Base-by-base conservation (phyloP, 2,329 filamentous ascomycete species). In the Monosporascus sp. region DNA sequence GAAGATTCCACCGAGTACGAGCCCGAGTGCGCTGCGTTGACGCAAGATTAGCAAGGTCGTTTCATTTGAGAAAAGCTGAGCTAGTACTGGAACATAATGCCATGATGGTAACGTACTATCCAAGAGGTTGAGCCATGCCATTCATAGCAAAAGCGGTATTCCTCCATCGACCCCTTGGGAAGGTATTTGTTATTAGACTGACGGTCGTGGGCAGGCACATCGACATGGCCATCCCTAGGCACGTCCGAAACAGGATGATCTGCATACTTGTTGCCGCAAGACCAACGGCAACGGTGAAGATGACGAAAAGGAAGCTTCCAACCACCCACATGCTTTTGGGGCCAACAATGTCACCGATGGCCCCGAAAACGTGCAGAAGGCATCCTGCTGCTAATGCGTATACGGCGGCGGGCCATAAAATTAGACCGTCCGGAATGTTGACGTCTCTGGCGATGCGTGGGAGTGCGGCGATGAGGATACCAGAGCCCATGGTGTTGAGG, bases 1-100 rank as follows among this genome's bases (percentile, higher is more conserved):
- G 51, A 81, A 72, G 5, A 81, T 63, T 19, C 78, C 78, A 6
- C 76, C 77, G 0, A 80, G 66, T 0, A 81, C 74, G 2, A 81
- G 58, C 0, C 78, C 78, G 0, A 78, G 54, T 0, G 76, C 74
- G 47, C 78, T 80, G 0, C 78, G 77, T 1, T 80, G 54, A 0
- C 77, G 73, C 40, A 24, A 22, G 16, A 27, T 17, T 16, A 48
- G 20, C 27, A 19, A 48, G 46, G 17, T 19, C 14, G 9, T 35
- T 35, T 35, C 31, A 35, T 35, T 14, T 5, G 31, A 35, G 27
- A 35, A 35, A 35, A 35, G 31, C 31, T 5, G 4, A 5, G 11
- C 31, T 14, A 14, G 31, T 35, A 11, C 11, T 35, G 31, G 31
- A 35, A 14, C 31, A 1, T 14, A 35, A 35, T 3, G 31, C 17